A percentile compares a stretch with the other conserved stretches of the same genome.
These are phyloP conservation scores for Kluyveromyces dobzhanskii DNA, from an alignment of 805 yeast species.

Conservation along the genomic window DNA sequence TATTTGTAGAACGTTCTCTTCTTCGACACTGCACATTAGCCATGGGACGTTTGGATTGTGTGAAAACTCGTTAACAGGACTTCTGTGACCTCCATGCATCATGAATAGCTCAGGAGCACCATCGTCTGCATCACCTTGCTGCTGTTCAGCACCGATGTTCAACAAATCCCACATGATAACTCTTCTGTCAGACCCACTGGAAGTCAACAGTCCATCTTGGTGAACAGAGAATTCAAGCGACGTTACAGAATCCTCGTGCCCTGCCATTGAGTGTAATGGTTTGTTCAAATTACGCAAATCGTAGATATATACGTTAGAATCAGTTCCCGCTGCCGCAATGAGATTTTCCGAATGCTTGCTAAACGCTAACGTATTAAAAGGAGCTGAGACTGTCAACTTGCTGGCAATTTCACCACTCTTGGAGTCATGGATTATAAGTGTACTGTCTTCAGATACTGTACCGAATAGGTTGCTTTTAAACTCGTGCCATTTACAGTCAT, in stretches of 20 bases:
- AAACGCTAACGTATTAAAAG: constrained; percentile 58
- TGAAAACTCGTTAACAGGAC: constrained; percentile 62
- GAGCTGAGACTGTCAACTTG: constrained; percentile 25
- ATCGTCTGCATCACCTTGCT: constrained; percentile 82
- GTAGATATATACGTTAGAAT: constrained; percentile 55
- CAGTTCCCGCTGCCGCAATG: constrained; percentile 62
- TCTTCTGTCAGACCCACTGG: constrained; percentile 71
- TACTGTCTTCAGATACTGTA: constrained; percentile 65
- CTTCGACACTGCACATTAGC: constrained; percentile 54
- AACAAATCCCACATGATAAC: constrained; percentile 74
- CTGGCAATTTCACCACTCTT: constrained; percentile 30
- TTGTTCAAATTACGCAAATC: constrained; percentile 48
- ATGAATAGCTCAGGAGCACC: constrained; percentile 82
- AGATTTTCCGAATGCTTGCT: constrained; percentile 53
- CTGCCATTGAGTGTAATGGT: constrained; percentile 63
- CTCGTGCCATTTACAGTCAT: constrained; percentile 68
- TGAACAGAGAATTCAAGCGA: constrained; percentile 71
- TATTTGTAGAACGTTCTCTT: constrained; percentile 38
- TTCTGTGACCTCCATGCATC: constrained; percentile 92
- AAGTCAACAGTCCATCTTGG: constrained; percentile 67
- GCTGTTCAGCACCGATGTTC: constrained; percentile 77
- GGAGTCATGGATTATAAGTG: constrained; percentile 46
- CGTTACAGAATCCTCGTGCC: constrained; percentile 69
- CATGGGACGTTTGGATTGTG: constrained; percentile 66
- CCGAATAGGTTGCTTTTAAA: constrained; percentile 48